A percentile compares a stretch with the other conserved stretches of the same genome.
phyloP scores from a whole-genome alignment of 169 alveolate species.

The Pseudocohnilembus persalinus region DNA sequence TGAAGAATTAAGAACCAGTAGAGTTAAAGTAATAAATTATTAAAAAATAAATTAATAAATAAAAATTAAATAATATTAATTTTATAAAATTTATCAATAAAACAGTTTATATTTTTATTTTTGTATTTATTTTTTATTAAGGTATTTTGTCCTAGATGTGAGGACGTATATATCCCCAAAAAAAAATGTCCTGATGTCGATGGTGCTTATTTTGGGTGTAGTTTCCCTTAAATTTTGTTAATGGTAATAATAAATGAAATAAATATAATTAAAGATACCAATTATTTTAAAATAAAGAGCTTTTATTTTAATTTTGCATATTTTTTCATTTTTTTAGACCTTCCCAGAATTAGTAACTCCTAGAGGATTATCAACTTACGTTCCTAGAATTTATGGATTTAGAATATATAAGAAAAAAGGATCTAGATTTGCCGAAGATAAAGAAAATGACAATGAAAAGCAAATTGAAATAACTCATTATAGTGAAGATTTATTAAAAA shows the following conservation, averaged over 20 bases:
- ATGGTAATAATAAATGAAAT: conserved; percentile 10
- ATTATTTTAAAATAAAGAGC: neutral
- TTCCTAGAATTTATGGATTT: conserved; percentile 84
- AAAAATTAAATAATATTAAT: too few species aligned
- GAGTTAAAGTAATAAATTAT: conserved; percentile 67
- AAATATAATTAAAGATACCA: neutral
- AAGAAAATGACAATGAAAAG: conserved; percentile 26
- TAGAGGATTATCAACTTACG: conserved; percentile 57
- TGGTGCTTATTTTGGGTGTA: conserved; percentile 96
- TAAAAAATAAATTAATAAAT: too few species aligned
- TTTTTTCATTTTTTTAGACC: conserved; percentile 55
- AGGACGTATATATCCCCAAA: conserved; percentile 83
- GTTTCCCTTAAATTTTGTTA: conserved; percentile 92
- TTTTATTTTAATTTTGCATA: neutral
- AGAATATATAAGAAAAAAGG: conserved; percentile 78
- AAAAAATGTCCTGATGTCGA: conserved; percentile 88
- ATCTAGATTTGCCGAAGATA: conserved; percentile 52
- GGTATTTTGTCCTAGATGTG: conserved; percentile 87
- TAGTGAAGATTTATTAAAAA: conserved; percentile 42
- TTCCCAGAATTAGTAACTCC: conserved; percentile 84
- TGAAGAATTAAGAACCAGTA: conserved; percentile 69
- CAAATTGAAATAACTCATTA: conserved; percentile 33
- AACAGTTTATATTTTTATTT: neutral
- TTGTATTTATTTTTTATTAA: neutral
- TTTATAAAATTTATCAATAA: too few species aligned